A percentile compares a stretch with the other conserved stretches of the same genome.
phyloP scores from a whole-genome alignment of 2,329 filamentous ascomycete species.

The Pseudogymnoascus verrucosus region DNA sequence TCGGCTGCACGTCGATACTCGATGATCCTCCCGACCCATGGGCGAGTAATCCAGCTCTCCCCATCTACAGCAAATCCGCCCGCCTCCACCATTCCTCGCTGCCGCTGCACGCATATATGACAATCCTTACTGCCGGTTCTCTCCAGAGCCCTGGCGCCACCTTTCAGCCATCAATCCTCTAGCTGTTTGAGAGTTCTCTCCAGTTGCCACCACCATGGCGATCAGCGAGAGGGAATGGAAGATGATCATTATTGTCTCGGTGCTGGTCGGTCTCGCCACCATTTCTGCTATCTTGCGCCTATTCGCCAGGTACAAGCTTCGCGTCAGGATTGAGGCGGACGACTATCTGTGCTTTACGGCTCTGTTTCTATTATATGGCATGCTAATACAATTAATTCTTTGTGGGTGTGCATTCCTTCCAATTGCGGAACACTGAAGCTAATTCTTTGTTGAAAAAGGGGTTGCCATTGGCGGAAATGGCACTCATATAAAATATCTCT shows the following conservation, averaged over 20 bases:
- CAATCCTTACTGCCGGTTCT: not conserved
- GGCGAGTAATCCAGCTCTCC: not conserved
- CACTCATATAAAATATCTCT: not conserved
- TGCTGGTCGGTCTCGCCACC: not conserved
- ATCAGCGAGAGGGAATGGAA: not conserved
- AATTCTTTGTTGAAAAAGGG: not conserved
- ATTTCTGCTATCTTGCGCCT: not conserved
- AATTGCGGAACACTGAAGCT: not conserved
- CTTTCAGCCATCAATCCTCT: not conserved
- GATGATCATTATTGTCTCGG: slow-evolving; percentile 1
- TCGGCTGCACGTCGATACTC: not conserved
- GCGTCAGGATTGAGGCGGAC: not conserved
- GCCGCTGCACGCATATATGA: slow-evolving; percentile 1
- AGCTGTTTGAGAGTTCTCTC: not conserved
- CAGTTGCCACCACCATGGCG: slow-evolving; percentile 1
- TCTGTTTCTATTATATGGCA: not conserved
- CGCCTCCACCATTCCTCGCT: not conserved
- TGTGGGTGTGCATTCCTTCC: not conserved
- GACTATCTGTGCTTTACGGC: slow-evolving; percentile 4
- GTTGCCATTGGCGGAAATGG: not conserved
- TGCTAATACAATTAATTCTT: not conserved
- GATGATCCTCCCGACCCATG: not conserved
- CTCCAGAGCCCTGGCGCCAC: not conserved
- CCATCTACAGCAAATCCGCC: not conserved
- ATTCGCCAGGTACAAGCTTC: not conserved